phyloP scores from a whole-genome alignment of 1,284 basidiomycete genomes.

The Puccinia coronata region DNA sequence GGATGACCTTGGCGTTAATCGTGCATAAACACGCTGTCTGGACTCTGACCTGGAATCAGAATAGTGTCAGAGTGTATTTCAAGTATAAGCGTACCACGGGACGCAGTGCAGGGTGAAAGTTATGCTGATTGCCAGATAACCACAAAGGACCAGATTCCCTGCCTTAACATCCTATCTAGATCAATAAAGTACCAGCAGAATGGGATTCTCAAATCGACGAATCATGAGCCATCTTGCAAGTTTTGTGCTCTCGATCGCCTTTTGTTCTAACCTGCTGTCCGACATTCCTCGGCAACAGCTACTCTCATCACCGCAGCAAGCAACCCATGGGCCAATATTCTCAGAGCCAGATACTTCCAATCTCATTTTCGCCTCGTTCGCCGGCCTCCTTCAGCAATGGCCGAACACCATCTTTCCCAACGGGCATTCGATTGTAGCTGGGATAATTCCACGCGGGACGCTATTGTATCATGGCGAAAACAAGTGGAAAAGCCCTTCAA shows the following conservation, averaged over 20 bases:
- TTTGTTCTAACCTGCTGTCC: conserved; percentile 21
- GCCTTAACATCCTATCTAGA: background rate
- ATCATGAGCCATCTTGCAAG: conserved; percentile 4
- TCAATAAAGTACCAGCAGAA: background rate
- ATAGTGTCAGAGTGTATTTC: background rate
- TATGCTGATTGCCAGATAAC: background rate
- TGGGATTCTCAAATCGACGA: conserved; percentile 6
- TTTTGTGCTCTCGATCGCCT: conserved; percentile 14
- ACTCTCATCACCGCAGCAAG: background rate
- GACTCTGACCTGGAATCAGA: background rate
- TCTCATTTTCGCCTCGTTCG: conserved; percentile 61
- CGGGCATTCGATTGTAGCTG: conserved; percentile 63
- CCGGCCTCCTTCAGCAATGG: conserved; percentile 63
- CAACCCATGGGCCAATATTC: background rate
- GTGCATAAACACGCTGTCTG: background rate
- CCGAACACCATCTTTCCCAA: conserved; percentile 64
- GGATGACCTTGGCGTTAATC: background rate
- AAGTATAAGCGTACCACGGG: background rate
- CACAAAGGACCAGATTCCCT: background rate
- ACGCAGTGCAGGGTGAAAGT: background rate
- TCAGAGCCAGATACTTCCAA: conserved; percentile 16
- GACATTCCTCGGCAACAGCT: conserved; percentile 6
- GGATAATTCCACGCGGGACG: conserved; percentile 60
- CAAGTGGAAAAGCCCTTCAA: conserved; percentile 58
- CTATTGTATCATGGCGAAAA: conserved; percentile 61